Evolutionary conservation across 1,139 yeast species (phyloP).

Genomic region (Sugiyamaella japonica): DNA sequence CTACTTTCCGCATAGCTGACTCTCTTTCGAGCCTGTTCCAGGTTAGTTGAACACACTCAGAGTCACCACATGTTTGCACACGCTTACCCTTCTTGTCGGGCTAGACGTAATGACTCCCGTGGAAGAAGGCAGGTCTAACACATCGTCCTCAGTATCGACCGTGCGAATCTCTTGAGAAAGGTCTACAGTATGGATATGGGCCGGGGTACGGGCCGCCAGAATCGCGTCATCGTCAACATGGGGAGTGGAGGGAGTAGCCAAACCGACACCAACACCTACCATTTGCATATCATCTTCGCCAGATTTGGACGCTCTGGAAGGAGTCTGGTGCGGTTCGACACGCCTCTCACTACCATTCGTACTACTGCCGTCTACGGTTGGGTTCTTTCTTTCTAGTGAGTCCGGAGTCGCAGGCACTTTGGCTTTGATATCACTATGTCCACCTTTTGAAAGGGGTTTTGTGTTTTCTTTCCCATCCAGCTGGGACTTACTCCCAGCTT

Average conservation of each 20-base stretch:
- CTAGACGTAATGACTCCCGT: conserved; percentile 15
- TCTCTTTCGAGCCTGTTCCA: conserved; percentile 25
- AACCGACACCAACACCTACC: conserved; percentile 15
- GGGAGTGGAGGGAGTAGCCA: conserved; percentile 20
- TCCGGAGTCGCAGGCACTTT: conserved; percentile 13
- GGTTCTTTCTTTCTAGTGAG: conserved; percentile 12
- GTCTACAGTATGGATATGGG: conserved; percentile 15
- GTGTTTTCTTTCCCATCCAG: conserved; percentile 8
- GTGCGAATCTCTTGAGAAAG: conserved; percentile 13
- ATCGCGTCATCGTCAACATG: conserved; percentile 12
- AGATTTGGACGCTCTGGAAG: conserved; percentile 17
- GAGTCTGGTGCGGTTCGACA: conserved; percentile 14
- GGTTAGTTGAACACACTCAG: background rate
- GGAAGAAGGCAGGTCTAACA: conserved; percentile 4
- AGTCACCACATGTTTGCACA: conserved; percentile 4
- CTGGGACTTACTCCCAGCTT: conserved; percentile 20
- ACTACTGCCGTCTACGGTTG: background rate
- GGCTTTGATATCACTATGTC: conserved; percentile 11
- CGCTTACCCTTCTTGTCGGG: conserved; percentile 23
- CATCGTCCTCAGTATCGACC: background rate
- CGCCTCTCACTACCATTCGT: conserved; percentile 1
- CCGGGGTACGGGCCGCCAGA: conserved; percentile 11
- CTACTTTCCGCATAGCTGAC: conserved; percentile 32
- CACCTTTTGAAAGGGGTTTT: conserved; percentile 4
- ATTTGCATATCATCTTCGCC: conserved; percentile 6